Percentiles rank a stretch among this genome's conserved stretches.
These are phyloP conservation scores for Panaeolus cyanescens DNA, from an alignment of 768 basidiomycete species.

Conservation along the genomic window DNA sequence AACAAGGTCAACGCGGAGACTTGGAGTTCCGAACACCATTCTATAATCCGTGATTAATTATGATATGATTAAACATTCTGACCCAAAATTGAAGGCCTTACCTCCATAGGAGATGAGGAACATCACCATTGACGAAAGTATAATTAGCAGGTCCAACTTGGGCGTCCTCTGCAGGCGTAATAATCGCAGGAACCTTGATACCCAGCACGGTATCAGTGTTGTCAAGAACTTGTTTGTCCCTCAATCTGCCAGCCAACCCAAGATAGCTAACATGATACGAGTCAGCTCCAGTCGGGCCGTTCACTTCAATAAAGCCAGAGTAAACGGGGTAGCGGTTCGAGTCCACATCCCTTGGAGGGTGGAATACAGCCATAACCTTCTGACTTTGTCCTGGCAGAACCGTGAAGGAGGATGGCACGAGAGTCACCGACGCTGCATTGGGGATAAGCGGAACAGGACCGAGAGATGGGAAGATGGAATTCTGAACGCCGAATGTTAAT, in stretches of 20 bases:
- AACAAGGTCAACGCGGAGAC: conserved; percentile 51
- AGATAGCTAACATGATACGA: conserved; percentile 46
- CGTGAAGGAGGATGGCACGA: conserved; percentile 44
- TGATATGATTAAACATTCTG: background rate
- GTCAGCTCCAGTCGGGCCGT: conserved; percentile 29
- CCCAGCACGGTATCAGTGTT: conserved; percentile 49
- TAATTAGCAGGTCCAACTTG: conserved; percentile 44
- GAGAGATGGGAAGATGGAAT: conserved; percentile 36
- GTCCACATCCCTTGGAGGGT: conserved; percentile 41
- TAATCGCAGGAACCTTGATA: conserved; percentile 39
- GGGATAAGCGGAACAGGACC: conserved; percentile 53
- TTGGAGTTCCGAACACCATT: conserved; percentile 50
- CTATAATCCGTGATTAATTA: conserved; percentile 19
- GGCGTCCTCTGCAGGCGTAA: conserved; percentile 39
- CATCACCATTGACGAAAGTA: conserved; percentile 43
- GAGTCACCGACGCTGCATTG: conserved; percentile 42
- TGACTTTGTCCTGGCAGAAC: conserved; percentile 43
- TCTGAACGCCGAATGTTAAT: conserved; percentile 21
- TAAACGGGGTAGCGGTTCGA: conserved; percentile 53
- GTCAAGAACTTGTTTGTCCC: conserved; percentile 52
- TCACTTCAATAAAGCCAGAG: conserved; percentile 57
- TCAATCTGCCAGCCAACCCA: conserved; percentile 40
- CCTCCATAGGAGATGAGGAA: conserved; percentile 41
- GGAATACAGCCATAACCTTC: conserved; percentile 45
- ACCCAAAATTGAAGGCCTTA: conserved; percentile 13